Base-by-base conservation (phyloP, 441 rosid genomes). In the Macaranga tanarius region DNA sequence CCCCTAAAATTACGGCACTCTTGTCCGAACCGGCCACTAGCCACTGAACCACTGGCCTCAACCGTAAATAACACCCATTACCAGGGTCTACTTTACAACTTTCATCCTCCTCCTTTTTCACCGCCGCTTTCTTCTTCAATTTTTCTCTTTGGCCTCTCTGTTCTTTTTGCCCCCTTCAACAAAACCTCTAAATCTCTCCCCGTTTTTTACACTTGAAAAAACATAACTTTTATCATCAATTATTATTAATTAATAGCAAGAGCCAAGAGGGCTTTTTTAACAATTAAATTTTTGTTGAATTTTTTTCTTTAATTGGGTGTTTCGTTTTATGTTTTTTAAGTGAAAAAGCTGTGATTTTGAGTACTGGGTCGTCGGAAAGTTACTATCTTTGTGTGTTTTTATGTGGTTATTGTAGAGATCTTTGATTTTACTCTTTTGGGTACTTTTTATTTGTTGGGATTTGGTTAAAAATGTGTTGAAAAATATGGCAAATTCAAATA, bases 401-500 rank as follows among this genome's bases (percentile, higher is more conserved):
- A 15, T 44, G 16, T 42, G 3, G 34, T 28, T 28, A 28, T 42
- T 47, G 17, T 51, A 19, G 5, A 51, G 56, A 51, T n/a, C 42
- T 17, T 3, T 65, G 28, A 16, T 17, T 5, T 9, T 2, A 4
- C 62, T 60, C 10, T 55, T 67, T 67, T 17, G 34, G 40, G 10
- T 0, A 7, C 5, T 13, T 0, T 10, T 58, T 20, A 34, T 40
- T 38, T n/a, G 25, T 54, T 64, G 44, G 54, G 56, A 2, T 6
- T 45, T 56, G 55, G 2, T 65, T 44, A 51, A 51, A 26, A 56
- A 57, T 72, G 55, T 75, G 17, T 50, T 50, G 75, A 66, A 61
- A 74, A 20, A 26, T 20, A 81, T 79, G 83, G 70, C 74, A 28
- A 77, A 76, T 70, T 79, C 82, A 16, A 75, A 70, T 65, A 62